These are phyloP conservation scores for Coprinellus micaceus DNA, from an alignment of 768 basidiomycete genomes.

Conservation along the genomic window DNA sequence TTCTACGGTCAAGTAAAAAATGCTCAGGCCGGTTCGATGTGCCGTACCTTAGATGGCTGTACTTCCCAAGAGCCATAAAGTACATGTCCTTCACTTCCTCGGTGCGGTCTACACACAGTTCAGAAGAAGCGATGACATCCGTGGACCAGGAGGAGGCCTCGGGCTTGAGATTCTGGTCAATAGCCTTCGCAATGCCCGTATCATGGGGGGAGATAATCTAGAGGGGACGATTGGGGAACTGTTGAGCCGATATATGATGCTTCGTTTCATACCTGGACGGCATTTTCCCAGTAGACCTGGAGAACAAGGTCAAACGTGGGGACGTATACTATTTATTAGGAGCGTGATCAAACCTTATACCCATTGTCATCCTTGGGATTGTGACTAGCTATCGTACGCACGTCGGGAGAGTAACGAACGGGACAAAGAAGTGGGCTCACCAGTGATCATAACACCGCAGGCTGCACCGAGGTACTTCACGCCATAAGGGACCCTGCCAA, in stretches of 20 bases:
- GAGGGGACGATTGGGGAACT: neutral
- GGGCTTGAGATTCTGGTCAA: constrained; percentile 58
- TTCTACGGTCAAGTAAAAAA: neutral
- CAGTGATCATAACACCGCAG: constrained; percentile 90
- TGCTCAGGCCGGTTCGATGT: too few species aligned
- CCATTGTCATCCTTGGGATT: constrained; percentile 94
- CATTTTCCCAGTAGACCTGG: constrained; percentile 89
- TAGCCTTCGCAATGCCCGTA: constrained; percentile 65
- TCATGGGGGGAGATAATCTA: constrained; percentile 88
- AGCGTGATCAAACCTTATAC: constrained; percentile 56
- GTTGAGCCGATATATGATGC: neutral
- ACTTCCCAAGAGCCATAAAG: constrained; percentile 37
- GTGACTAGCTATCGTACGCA: constrained; percentile 57
- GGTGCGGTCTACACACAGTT: constrained; percentile 54
- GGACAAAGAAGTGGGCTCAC: constrained; percentile 36
- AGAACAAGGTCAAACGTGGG: neutral
- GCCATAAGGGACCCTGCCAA: constrained; percentile 71
- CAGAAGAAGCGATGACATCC: constrained; percentile 32
- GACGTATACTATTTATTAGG: neutral
- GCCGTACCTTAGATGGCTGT: constrained; percentile 13
- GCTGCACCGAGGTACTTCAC: constrained; percentile 64
- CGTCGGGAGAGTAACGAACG: neutral
- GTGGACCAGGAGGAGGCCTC: constrained; percentile 34
- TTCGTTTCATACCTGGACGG: constrained; percentile 56
- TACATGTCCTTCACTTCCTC: constrained; percentile 58